Evolutionary conservation across 106 monocot genomes (phyloP), one percentile per base, ranked within the genome.

Genomic region (Apostasia shenzhenica): DNA sequence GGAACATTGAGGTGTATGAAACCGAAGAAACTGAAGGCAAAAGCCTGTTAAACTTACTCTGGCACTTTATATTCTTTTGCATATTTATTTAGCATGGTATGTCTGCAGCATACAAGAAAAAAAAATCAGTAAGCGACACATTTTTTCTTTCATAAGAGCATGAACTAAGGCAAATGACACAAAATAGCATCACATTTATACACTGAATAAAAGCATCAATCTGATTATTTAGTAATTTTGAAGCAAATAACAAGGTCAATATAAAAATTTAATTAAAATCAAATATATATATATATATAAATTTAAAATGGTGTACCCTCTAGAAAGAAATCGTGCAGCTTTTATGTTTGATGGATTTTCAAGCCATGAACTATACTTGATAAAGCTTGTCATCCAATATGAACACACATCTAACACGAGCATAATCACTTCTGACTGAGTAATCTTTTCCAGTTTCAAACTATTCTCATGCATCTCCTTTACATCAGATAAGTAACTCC

Each of bases 341-440:
- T 99, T 99, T 77, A 93, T 83, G 73, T 99, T 87, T 61, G 93
- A 99, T 45, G 90, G 99, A 55, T 88, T 85, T 70, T 87, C 85
- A 72, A 99, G 83, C 90, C 93, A 99, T 58, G 61, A 54, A 67
- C 99, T 99, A 67, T 93, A 90, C 73, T 93, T 93, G 41, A 90
- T 93, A 82, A 99, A 99, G 76, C 87, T 90, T 57, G 84, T 87
- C 74, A 88, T 93, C 99, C 93, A 99, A 74, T 85, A 90, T 72
- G 79, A 99, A 57, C 99, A 99, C 58, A 90, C 83, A 76, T 82
- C 85, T 72, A 99, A 76, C 55, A 93, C 79, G 59, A 74, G 57
- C 51, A 75, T 72, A 71, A 93, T 81, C 47, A 80, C 80, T 81
- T 83, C 89, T 37, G 12, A 60, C 46, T 70, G 57, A 54, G 80